Base-by-base conservation (phyloP, 2,329 filamentous ascomycete genomes). In the Pseudomassariella vexata region DNA sequence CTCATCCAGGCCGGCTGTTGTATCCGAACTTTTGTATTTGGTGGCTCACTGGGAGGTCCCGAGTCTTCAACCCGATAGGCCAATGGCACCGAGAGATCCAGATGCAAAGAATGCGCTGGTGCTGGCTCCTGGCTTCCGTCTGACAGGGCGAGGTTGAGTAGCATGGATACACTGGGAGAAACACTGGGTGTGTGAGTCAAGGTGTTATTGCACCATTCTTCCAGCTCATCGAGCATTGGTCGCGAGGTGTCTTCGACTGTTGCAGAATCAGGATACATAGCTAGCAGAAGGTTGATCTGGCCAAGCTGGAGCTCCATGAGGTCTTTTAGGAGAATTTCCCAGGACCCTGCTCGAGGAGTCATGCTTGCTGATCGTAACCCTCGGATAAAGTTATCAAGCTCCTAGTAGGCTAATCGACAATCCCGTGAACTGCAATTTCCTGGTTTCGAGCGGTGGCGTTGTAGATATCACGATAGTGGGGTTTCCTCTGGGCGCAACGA, bases 1-100 rank as follows among this genome's bases (percentile, higher is more conserved):
- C 59, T 71, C 52, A 74, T 60, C 70, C 70, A 75, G 0, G 52
- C 45, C 1, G 70, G 68, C 26, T 73, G 69, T 6, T 65, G 64
- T 8, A 72, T 44, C 4, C 62, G 57, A 7, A 63, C 53, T n/a
- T 46, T 55, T 3, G 63, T 49, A 4, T 53, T 46, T 1, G 68
- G 66, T 2, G 66, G 49, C 10, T 70, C 63, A 1, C 10, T 25
- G 9, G 23, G 25, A 0, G 44, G 46, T 1, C 46, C 37, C 6
- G 17, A 15, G 2, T 27, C 32, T 1, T 32, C 29, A 12, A 3
- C 31, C 18, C 40, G 26, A 9, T 36, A 36, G 5, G 38, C 26
- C 11, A 66, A 35, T 0, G 63, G 62, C 1, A 64, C 39, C 0
- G 44, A 44, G 14, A 67, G 42, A 14, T 53, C 55, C 14, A 66